Base-by-base conservation (phyloP, 441 rosid species). In the Erodium moschatum region DNA sequence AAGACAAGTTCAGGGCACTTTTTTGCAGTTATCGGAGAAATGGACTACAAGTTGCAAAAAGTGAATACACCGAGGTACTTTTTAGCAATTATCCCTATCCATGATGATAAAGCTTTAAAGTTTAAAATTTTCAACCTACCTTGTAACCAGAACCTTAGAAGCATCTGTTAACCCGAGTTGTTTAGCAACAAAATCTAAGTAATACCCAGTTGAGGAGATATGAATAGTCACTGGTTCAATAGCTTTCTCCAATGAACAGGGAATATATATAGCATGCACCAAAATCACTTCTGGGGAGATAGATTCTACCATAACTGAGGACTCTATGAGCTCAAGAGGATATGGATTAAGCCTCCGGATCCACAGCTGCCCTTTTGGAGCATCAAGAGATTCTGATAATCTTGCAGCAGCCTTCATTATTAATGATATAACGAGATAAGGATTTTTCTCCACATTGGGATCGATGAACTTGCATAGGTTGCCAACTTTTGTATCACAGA, bases 141-240 rank as follows among this genome's bases (percentile, higher is more conserved):
- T 87, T 13, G 99, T 89, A 64, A 89, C 78, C 74, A 91, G 75
- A 76, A 94, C 72, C 75, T 79, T 83, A 72, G 74, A 84, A 67
- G 84, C 94, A 83, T 89, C 82, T 16, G 77, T 73, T 69, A 84
- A 78, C 38, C 96, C 88, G 64, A 89, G 87, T 69, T 69, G 72
- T 69, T 77, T 77, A 58, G 97, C 97, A 80, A 94, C 86, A 77
- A 69, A 65, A 77, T 94, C 99, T 80, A 94, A 69, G 81, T 86
- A 91, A 79, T 89, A 88, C 46, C 69, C 79, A 71, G 75, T 72
- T 6, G 87, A 76, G 11, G 85, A 76, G 71, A 89, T 46, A 72
- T 79, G 69, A 69, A 89, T 81, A 73, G 75, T 72, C 75, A 80
- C 76, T 33, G 77, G 69, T 67, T 83, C 82, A 79, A 91, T 79